Evolutionary conservation across 2,329 filamentous ascomycete species (phyloP), one percentile per base, ranked within the genome.

Genomic region (Akanthomyces lecanii): DNA sequence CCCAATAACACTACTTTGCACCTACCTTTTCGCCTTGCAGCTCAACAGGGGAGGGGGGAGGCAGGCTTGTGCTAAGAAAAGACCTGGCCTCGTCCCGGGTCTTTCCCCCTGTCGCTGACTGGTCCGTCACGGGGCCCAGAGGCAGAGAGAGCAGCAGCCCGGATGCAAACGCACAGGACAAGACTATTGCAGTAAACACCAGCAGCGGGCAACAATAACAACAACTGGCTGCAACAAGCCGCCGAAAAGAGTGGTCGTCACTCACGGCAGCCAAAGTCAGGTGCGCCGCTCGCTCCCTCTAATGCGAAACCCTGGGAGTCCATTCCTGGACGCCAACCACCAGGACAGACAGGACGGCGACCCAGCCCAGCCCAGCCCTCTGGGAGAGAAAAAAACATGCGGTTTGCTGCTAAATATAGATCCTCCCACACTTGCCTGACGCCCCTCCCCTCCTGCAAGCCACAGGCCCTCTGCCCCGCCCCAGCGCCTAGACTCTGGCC

Each of bases 361-460:
- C 25, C 28, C 14, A 50, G 25, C 45, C 45, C n/a, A 48, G 47
- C 8, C 47, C 21, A 50, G 33, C 45, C 30, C 33, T 47, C 21
- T 40, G 45, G 7, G 11, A 48, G 18, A 47, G 28, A 36, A 45
- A 33, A 47, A 36, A 23, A 52, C n/a, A 33, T 33, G 50, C 30
- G 23, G 45, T 25, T 25, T 40, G 16, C 23, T 58, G n/a, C 56
- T 59, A 59, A 59, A 30, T 59, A 28, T 59, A 59, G 56, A 38
- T n/a, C n/a, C 30, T 51, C 28, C 28, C 51, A 54, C 51, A 58
- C 42, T 5, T 57, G 44, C 55, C 10, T 48, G 30, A 48, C 44
- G 55, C 44, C 55, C 42, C 42, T 36, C 33, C 14, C 33, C 47
- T 59, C 45, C 56, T 59, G 56, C 56, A 59, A 59, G 56, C 56